Conservation (phyloP, 2,329 filamentous ascomycete species). For the Elsinoe arachidis region DNA sequence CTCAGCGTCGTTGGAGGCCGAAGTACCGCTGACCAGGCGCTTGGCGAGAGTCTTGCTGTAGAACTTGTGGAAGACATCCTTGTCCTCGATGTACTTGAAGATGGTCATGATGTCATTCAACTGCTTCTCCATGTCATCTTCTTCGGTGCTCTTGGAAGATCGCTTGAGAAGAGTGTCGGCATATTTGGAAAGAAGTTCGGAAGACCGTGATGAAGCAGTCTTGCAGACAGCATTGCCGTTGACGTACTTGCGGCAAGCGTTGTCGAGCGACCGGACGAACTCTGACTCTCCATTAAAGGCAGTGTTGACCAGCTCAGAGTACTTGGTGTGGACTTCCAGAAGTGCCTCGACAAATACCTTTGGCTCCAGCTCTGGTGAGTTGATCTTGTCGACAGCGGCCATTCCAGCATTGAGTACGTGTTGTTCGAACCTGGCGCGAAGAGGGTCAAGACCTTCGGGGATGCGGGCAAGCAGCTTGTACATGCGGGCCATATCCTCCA, state of each 20-base stretch:
- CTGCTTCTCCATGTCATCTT: constrained; percentile 83
- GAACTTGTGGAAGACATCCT: constrained; percentile 99
- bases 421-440: constrained; percentile 78
- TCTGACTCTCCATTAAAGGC: constrained; percentile 94
- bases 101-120: constrained; percentile 95
- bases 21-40: constrained; percentile 87
- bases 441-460: constrained; percentile 79
- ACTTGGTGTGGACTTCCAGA: constrained; percentile 88
- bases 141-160: constrained; percentile 84
- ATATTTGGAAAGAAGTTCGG: constrained; percentile 91
- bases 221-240: constrained; percentile 97
- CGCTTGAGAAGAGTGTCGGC: constrained; percentile 88
- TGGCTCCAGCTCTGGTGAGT: constrained; percentile 83
- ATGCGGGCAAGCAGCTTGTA: constrained; percentile 86
- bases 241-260: constrained; percentile 95
- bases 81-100: constrained; percentile 99
- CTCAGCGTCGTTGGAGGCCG: constrained; percentile 92
- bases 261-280: constrained; percentile 91
- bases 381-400: constrained; percentile 81
- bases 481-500: constrained; percentile 94
- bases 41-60: constrained; percentile 95
- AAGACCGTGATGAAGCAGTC: constrained; percentile 84
- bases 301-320: constrained; percentile 80
- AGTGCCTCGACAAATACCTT: constrained; percentile 95
- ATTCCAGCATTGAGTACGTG: constrained; percentile 88